These are phyloP conservation scores for Vigna mungo DNA, from an alignment of 306 rosid genomes.

Conservation along the genomic window DNA sequence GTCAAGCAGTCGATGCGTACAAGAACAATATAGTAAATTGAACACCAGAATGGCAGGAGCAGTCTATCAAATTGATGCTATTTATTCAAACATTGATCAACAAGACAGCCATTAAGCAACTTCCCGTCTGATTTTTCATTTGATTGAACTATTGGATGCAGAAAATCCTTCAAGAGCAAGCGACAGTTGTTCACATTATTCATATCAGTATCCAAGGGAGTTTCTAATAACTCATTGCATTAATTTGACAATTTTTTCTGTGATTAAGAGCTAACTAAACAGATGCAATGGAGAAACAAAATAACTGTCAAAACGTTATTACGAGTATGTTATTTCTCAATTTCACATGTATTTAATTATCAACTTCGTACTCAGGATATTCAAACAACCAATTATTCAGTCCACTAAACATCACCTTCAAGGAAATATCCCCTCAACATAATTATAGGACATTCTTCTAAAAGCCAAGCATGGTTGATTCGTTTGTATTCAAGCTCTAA, in stretches of 20 bases:
- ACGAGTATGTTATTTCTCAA: not conserved
- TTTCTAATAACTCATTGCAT: constrained; percentile 26
- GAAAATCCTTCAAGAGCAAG: not conserved
- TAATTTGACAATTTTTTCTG: constrained; percentile 30
- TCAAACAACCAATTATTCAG: constrained; percentile 26
- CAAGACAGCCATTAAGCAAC: constrained; percentile 12
- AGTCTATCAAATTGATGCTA: not conserved
- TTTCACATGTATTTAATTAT: not conserved
- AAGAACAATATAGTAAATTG: constrained; percentile 1
- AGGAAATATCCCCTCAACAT: not conserved
- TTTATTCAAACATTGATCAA: constrained; percentile 31
- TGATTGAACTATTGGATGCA: not conserved
- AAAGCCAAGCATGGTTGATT: constrained; percentile 9
- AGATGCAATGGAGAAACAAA: constrained; percentile 10
- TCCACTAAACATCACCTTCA: not conserved
- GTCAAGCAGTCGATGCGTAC: not conserved
- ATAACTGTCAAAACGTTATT: not conserved
- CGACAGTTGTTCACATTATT: not conserved
- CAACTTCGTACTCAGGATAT: not conserved
- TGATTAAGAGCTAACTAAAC: constrained; percentile 31
- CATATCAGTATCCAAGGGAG: not conserved
- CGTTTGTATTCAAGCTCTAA: constrained; percentile 23
- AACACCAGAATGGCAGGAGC: not conserved
- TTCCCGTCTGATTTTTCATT: constrained; percentile 8
- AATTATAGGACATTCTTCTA: constrained; percentile 13